Base-by-base conservation (phyloP, 2,329 filamentous ascomycete genomes). In the Aureobasidium namibiae region DNA sequence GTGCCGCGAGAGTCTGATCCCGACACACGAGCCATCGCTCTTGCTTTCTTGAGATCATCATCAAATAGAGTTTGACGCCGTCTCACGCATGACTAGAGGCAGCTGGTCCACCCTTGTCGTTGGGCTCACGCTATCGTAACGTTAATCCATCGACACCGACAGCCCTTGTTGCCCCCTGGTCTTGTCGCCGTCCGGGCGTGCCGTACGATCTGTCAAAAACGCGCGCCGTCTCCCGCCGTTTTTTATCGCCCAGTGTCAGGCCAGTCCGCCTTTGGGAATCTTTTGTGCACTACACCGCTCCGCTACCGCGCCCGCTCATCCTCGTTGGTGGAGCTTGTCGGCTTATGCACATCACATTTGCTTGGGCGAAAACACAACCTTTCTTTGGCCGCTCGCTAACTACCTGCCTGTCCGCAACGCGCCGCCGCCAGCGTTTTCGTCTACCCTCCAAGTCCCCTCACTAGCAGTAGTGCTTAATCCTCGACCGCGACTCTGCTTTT, bases 331-430 rank as follows among this genome's bases (percentile, higher is more conserved):
- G 67, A 69, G 66, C 66, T 67, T 66, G 63, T 64, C 62, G 62
- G 61, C 60, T 56, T 62, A 68, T 77, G 75, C 73, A 76, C 73
- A 77, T 78, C 75, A 77, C 73, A 74, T 75, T 74, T 73, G 66
- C 48, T 72, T 72, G 63, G 68, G 70, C 76, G 65, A 67, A 66
- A 67, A 68, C 68, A 68, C 65, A 69, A 65, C 63, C 63, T 68
- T 67, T 65, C 66, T 66, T 65, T 65, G 65, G 65, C 61, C 63
- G 54, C 64, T 63, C 63, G 67, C 67, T 63, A 64, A 68, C 66
- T 68, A 57, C 42, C 39, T 46, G 42, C 34, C 41, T 46, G 53
- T 64, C 65, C 65, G 67, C 68, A 66, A 66, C 68, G 68, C 68
- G 66, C 67, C 68, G 66, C 67, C 67, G 68, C 61, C 65, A 65